These are phyloP conservation scores for Knoxia roxburghii DNA, from an alignment of 257 asterid species.

Conservation along the genomic window DNA sequence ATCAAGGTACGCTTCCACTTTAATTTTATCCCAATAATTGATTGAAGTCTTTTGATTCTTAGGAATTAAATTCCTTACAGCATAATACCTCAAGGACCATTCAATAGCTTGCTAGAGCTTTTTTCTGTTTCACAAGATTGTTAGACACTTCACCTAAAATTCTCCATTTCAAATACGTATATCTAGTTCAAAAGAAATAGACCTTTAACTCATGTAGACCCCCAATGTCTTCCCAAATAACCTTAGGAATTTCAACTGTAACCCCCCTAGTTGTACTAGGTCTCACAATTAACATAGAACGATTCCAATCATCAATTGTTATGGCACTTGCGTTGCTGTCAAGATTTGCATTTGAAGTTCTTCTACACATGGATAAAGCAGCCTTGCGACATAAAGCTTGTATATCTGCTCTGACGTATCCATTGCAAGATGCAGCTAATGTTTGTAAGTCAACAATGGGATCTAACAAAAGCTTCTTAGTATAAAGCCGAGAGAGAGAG, in stretches of 20 bases:
- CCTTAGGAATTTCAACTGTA: slow-evolving; percentile 78
- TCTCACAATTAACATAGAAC: slow-evolving; percentile 73
- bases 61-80: too few relatives aligned
- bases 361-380: slow-evolving; percentile 50
- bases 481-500: slow-evolving; percentile 51
- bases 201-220: slow-evolving; percentile 86
- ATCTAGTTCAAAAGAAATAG: slow-evolving; percentile 8
- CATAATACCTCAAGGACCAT: slow-evolving; percentile 85
- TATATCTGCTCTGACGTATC: slow-evolving; percentile 94
- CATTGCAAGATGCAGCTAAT: slow-evolving; percentile 86
- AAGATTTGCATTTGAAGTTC: slow-evolving; percentile 28
- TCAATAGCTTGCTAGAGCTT: slow-evolving; percentile 96
- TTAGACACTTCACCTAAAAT: slow-evolving; percentile 8
- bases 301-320: slow-evolving; percentile 64
- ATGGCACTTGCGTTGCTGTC: slow-evolving; percentile 26
- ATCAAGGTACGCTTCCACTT: too few relatives aligned
- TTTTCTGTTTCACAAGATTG: slow-evolving; percentile 52
- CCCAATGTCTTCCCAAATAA: slow-evolving; percentile 95
- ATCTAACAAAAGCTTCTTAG: slow-evolving; percentile 70
- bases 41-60: too few relatives aligned
- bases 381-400: slow-evolving; percentile 97
- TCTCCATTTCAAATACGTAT: slow-evolving; percentile 1
- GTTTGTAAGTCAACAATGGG: slow-evolving; percentile 47
- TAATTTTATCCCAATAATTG: too few relatives aligned
- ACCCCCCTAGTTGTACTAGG: slow-evolving; percentile 96